A percentile compares a stretch with the other conserved stretches of the same genome.
phyloP scores from a whole-genome alignment of 331 rosid species.

The Erythrophleum ivorense region DNA sequence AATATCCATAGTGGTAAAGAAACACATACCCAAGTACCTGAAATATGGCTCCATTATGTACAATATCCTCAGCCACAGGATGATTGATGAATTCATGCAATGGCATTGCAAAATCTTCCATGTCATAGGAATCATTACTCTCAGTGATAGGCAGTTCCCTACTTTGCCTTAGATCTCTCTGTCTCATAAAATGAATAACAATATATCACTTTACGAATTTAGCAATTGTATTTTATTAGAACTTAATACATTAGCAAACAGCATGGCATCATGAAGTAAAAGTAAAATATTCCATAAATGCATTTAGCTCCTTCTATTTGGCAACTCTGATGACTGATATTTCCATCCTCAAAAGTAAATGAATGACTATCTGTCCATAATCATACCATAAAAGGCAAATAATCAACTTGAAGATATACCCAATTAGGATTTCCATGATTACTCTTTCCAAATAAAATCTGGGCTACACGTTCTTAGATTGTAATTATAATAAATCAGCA shows the following conservation, averaged over 20 bases:
- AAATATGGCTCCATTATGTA: conserved; percentile 96
- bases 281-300: conserved; percentile 16
- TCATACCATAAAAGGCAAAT: conserved; percentile 19
- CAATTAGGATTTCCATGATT: conserved; percentile 6
- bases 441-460: conserved; percentile 30
- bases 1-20: conserved; percentile 29
- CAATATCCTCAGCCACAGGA: conserved; percentile 72
- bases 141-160: conserved; percentile 39
- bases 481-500: neutral
- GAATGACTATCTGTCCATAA: conserved; percentile 8
- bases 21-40: conserved; percentile 64
- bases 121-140: conserved; percentile 64
- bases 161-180: conserved; percentile 72
- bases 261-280: conserved; percentile 13
- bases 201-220: neutral
- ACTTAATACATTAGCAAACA: conserved; percentile 21
- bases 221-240: conserved; percentile 3
- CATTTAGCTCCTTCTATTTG: conserved; percentile 12
- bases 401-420: conserved; percentile 2
- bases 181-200: conserved; percentile 32
- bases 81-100: conserved; percentile 73
- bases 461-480: conserved; percentile 23
- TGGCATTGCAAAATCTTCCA: conserved; percentile 85
- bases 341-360: conserved; percentile 33
- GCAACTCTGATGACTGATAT: conserved; percentile 11